Conservation (phyloP, 2,329 filamentous ascomycete genomes). For the Clathrospora elynae region DNA sequence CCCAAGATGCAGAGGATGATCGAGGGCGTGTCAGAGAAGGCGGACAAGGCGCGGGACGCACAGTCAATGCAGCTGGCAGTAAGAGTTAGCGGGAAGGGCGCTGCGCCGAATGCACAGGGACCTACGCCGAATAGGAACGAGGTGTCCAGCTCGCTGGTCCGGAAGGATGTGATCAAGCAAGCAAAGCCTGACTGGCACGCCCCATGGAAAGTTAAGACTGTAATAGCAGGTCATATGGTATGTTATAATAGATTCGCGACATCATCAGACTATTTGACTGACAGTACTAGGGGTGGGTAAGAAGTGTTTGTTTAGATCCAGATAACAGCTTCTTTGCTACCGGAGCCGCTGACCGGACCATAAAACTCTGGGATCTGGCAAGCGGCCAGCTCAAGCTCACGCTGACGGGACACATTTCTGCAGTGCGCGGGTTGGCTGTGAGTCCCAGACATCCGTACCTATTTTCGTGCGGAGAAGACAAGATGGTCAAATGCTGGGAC, state of each 20-base stretch:
- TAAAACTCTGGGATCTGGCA: constrained; percentile 98
- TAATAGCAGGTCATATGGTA: constrained; percentile 92
- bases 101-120: constrained; percentile 61
- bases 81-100: constrained; percentile 53
- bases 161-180: constrained; percentile 67
- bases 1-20: constrained; percentile 69
- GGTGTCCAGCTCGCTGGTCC: constrained; percentile 63
- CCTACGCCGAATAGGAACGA: constrained; percentile 58
- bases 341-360: constrained; percentile 83
- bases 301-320: constrained; percentile 75
- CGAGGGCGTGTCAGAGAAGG: constrained; percentile 62
- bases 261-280: not conserved
- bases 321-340: constrained; percentile 98
- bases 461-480: constrained; percentile 97
- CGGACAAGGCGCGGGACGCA: constrained; percentile 50
- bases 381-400: constrained; percentile 61
- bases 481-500: constrained; percentile 99
- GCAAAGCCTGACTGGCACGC: constrained; percentile 92
- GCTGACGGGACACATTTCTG: constrained; percentile 39
- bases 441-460: constrained; percentile 94
- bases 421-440: constrained; percentile 73
- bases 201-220: constrained; percentile 97
- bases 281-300: constrained; percentile 69
- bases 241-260: constrained; percentile 67
- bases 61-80: constrained; percentile 64